Base-by-base conservation (phyloP, 2,329 filamentous ascomycete species). In the Zymoseptoria crescenta region DNA sequence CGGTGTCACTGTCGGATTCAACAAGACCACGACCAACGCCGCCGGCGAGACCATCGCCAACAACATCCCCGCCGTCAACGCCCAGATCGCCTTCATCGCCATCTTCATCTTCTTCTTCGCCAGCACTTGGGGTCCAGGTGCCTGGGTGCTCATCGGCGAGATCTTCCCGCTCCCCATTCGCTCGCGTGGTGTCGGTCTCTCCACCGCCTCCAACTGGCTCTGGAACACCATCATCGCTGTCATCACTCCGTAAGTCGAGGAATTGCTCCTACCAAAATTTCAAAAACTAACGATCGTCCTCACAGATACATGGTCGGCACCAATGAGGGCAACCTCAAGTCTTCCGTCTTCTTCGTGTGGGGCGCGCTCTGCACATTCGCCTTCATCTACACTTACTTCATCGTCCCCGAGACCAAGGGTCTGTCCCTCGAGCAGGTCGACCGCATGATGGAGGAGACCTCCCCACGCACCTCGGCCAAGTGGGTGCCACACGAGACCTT, bases 31-130 rank as follows among this genome's bases (percentile, higher is more conserved):
- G n/a, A n/a, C n/a, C n/a, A n/a, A n/a, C n/a, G n/a, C n/a, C n/a
- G n/a, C n/a, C n/a, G n/a, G n/a, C n/a, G n/a, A n/a, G n/a, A n/a
- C n/a, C n/a, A n/a, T n/a, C n/a, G n/a, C 74, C 54, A 68, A 72
- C 65, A 74, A 74, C 67, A 61, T 68, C 56, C n/a, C 62, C 1
- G 75, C 79, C 8, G 76, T 81, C 66, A 77, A 75, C 59, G 84
- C 87, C 54, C 86, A 92, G 81, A 91, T 96, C 65, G 84, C 89
- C 62, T 94, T 95, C 79, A 94, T 94, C 72, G 88, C 86, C 78
- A 86, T 96, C 79, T 94, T 91, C 82, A 92, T 96, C 80, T 91
- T 90, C 82, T 93, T 87, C 82, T 96, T 96, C 74, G 91, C 91
- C 61, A 86, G 83, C 59, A 96, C 91, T 64, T 96, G 90, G 91